Evolutionary conservation across 192 early-diverging fungal species (phyloP), one percentile per base, ranked within the genome.

Genomic region (Thoreauomyces humboldtii): DNA sequence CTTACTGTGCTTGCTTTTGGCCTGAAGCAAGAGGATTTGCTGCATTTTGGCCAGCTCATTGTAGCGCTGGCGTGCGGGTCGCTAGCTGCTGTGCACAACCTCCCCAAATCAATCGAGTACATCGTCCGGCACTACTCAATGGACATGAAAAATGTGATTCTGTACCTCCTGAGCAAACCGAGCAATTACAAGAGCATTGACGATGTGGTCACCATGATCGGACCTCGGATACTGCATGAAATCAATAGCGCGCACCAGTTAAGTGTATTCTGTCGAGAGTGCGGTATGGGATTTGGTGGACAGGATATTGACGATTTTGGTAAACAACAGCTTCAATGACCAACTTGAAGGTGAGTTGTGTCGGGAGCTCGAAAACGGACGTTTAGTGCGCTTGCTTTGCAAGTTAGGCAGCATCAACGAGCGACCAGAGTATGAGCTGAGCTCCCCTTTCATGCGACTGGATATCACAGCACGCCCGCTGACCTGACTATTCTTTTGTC

Each of bases 341-440:
- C 52, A 85, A 42, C 78, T 98, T 46, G 88, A 90, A 73, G 81
- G 72, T 35, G 91, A 90, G 51, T 73, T 98, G 57, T 71, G 77
- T 31, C 76, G 85, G 29, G 97, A 99, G 75, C 80, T 93, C 45
- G 87, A 94, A 73, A 99, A 99, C 63, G 93, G 91, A 29, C 86
- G 97, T 25, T 59, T 98, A 36, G 84, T 89, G n/a, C 76, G 94
- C 29, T 69, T 99, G 32, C 36, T 99, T 38, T 87, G 85, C 75
- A 96, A 98, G 73, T 79, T 98, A 44, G 93, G 90, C 22, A 94
- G 92, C 66, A 92, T 99, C 61, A 91, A 91, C 64, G 93, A 96
- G 75, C 74, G 93, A 21, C 89, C 91, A 32, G 91, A 92, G 86
- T 86, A 80, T 55, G 77, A n/a, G n/a, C n/a, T n/a, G n/a, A n/a